Base-by-base conservation (phyloP, 345 rosid species). In the Populus davidiana region DNA sequence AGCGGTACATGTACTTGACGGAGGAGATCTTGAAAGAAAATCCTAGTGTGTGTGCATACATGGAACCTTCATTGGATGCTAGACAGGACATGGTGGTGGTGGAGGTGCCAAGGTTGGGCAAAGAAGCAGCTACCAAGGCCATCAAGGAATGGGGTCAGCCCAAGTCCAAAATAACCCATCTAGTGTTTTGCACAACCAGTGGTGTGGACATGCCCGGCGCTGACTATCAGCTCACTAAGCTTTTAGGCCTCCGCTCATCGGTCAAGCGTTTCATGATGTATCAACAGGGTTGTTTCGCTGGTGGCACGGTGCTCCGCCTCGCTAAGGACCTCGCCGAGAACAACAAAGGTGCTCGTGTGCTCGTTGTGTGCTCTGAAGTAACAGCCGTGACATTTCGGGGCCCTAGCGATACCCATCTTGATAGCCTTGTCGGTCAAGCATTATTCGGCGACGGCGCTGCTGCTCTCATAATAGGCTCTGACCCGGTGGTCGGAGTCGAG, bases 151-250 rank as follows among this genome's bases (percentile, higher is more conserved):
- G 97, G 97, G 95, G 93, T 14, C 97, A 93, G 73, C 88, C 97
- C 36, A 93, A 91, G 80, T 91, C 96, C 12, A 93, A 89, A 82
- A 89, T 93, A 86, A 93, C 97, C 21, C 97, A 93, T 27, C 84
- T 93, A 2, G 85, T 93, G 76, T 93, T 93, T 83, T 93, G 97
- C 79, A 93, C 97, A 14, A 90, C 97, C 4, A 89, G 94, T 1
- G 96, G 97, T 0, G 96, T 91, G 0, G 97, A 93, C 89, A 93
- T 93, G 97, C 96, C 97, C 18, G 97, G 96, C 2, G 97, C 97
- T 2, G 97, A 93, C 83, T 93, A 91, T 87, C 96, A 91, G 82
- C 94, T 93, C 75, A 91, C 96, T 16, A 93, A 93, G 83, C 93
- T 93, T 21, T 84, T 91, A 11, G 96, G 97, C 8, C 94, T 93